These are phyloP conservation scores for Pseudohalonectria lignicola DNA, from an alignment of 2,329 filamentous ascomycete species.

Conservation along the genomic window DNA sequence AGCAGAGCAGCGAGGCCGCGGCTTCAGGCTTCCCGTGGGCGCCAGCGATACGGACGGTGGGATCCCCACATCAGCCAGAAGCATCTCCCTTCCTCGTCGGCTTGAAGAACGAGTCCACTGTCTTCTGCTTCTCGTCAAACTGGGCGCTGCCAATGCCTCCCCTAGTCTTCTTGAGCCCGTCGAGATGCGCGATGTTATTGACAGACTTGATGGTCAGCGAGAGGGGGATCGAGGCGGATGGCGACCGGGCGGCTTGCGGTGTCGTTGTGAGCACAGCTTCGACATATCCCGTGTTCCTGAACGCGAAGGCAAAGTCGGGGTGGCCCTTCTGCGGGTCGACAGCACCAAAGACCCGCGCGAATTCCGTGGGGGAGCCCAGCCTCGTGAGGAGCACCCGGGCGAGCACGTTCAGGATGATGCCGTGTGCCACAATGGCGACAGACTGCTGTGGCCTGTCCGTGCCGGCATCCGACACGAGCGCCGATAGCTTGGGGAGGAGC, in stretches of 20 bases:
- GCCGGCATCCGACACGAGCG: conserved; percentile 26
- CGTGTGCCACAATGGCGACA: conserved; percentile 69
- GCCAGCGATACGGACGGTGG: too few species aligned
- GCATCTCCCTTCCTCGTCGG: conserved; percentile 18
- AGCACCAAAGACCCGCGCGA: conserved; percentile 6
- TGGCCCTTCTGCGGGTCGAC: too few species aligned
- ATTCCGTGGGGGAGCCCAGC: conserved; percentile 26
- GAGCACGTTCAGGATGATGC: conserved; percentile 64
- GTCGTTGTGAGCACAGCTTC: conserved; percentile 13
- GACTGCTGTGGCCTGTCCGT: conserved; percentile 14
- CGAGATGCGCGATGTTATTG: conserved; percentile 63
- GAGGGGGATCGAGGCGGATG: not conserved
- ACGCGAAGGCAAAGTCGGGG: conserved; percentile 23
- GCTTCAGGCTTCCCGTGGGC: too few species aligned
- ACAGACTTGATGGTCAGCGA: conserved; percentile 20
- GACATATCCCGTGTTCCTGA: conserved; percentile 43
- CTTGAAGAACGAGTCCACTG: conserved; percentile 64
- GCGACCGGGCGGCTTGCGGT: too few species aligned
- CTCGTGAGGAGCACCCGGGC: conserved; percentile 50
- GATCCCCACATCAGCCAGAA: too few species aligned
- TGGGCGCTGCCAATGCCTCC: conserved; percentile 72
- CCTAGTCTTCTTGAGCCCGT: conserved; percentile 64
- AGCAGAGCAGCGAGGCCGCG: too few species aligned
- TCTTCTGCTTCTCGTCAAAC: conserved; percentile 66
- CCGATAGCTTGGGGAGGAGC: conserved; percentile 49